phyloP scores from a whole-genome alignment of 1,284 basidiomycete species.

The Caloboletus inedulis region DNA sequence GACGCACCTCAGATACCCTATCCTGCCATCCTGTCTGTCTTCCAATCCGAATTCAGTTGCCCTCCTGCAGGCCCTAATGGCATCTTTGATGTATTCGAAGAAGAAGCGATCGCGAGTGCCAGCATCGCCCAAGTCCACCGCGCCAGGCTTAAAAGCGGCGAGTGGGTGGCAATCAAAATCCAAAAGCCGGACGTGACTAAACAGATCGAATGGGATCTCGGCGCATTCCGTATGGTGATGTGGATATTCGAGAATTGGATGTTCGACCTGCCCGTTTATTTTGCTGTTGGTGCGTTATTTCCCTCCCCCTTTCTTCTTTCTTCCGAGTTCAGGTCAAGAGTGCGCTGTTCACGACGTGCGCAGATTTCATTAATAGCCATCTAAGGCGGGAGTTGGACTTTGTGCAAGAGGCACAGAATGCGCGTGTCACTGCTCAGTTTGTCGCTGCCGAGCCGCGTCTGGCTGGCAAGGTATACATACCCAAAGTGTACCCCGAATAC shows the following conservation, averaged over 20 bases:
- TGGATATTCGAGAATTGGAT: conserved; percentile 72
- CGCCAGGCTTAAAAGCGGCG: conserved; percentile 59
- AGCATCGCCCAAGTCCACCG: conserved; percentile 89
- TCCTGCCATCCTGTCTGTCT: conserved; percentile 64
- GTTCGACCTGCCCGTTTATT: conserved; percentile 76
- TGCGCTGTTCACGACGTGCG: neutral
- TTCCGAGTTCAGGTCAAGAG: neutral
- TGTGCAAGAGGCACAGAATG: conserved; percentile 67
- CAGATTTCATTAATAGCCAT: conserved; percentile 79
- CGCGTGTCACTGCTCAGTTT: conserved; percentile 55
- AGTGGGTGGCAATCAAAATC: conserved; percentile 87
- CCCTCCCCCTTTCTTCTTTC: neutral
- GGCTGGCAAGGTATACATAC: conserved; percentile 71
- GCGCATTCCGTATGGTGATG: conserved; percentile 62
- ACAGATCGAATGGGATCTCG: conserved; percentile 84
- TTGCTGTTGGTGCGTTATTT: conserved; percentile 56
- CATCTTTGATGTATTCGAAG: conserved; percentile 76
- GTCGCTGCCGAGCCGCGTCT: conserved; percentile 66
- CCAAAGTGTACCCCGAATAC: conserved; percentile 69
- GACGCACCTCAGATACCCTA: conserved; percentile 82
- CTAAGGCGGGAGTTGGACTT: conserved; percentile 83
- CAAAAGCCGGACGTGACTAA: conserved; percentile 84
- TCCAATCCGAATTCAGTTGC: conserved; percentile 67
- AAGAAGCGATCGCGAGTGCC: conserved; percentile 74
- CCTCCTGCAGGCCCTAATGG: conserved; percentile 63